Evolutionary conservation across 2,329 filamentous ascomycete species (phyloP), one percentile per base, ranked within the genome.

Genomic region (Fusarium chuoi): DNA sequence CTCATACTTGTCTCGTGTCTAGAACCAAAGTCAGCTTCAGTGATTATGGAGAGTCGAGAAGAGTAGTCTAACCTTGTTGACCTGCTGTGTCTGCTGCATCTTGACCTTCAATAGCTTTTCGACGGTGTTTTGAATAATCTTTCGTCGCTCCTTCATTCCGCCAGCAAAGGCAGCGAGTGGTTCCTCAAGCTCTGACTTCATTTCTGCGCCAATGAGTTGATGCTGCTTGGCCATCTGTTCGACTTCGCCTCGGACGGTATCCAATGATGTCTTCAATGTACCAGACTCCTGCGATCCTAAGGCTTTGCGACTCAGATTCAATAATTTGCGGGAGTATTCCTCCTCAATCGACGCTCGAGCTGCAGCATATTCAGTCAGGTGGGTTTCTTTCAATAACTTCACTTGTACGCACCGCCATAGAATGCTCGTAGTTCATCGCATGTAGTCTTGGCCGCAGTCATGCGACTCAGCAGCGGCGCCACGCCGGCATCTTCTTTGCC

Each of bases 401-500:
- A 28, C 36, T 44, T 57, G 56, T 73, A 79, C 87, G 75, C 85
- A 95, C 94, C 89, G 72, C 88, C 91, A 83, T 99, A 99, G 85
- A 99, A 99, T 15, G 92, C 87, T 81, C 94, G 96, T 57, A 99
- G 84, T 84, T 99, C 96, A 83, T 99, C 97, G 81, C 93, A 95
- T 33, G 96, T 98, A 79, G 93, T 91, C 87, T 99, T 99, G 55
- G 96, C 94, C 83, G 92, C 92, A 80, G 94, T 92, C 94, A 99
- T 97, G 80, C 96, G 96, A 82, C 96, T 94, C 36, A 99, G 89
- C 79, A 99, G 90, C 66, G 96, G 97, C 51, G 89, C 88, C 79
- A 99, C 95, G 81, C 96, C 97, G 58, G 96, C 96, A 87, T 99
- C 96, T 82, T 98, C 96, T 87, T 97, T 98, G 74, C 96, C 96